phyloP scores from a whole-genome alignment of 805 yeast species.

The Lipomyces japonicus region DNA sequence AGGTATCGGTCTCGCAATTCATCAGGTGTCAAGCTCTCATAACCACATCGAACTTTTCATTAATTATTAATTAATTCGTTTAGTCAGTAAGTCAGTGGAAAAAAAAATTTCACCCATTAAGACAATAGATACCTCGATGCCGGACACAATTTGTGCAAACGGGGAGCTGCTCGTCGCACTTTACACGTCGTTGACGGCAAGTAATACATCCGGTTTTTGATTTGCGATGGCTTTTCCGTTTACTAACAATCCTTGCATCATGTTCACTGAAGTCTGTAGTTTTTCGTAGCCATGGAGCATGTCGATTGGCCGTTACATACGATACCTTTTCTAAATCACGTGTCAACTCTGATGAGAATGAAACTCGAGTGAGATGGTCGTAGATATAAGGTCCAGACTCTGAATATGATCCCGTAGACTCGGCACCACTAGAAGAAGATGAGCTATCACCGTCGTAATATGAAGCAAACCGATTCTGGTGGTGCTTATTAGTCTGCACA shows the following conservation, averaged over 20 bases:
- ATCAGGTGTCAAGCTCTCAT: constrained; percentile 12
- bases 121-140: constrained; percentile 6
- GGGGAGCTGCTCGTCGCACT: constrained; percentile 61
- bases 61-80: neutral
- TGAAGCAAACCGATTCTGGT: no score
- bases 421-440: no score
- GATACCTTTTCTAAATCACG: no score
- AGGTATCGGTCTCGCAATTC: constrained; percentile 18
- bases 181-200: constrained; percentile 61
- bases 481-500: no score
- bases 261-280: no score
- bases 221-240: constrained; percentile 21
- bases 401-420: no score
- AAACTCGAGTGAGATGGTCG: no score
- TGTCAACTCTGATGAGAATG: no score
- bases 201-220: constrained; percentile 49
- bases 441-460: no score
- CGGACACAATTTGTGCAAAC: constrained; percentile 47
- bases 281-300: no score
- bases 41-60: constrained; percentile 17
- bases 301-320: no score
- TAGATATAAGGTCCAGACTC: no score
- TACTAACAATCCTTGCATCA: constrained; percentile 10
- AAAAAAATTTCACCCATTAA: neutral
- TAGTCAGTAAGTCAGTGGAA: neutral